Evolutionary conservation across 495 filamentous ascomycete genomes (phyloP).

Genomic region (Massariosphaeria phaeospora): DNA sequence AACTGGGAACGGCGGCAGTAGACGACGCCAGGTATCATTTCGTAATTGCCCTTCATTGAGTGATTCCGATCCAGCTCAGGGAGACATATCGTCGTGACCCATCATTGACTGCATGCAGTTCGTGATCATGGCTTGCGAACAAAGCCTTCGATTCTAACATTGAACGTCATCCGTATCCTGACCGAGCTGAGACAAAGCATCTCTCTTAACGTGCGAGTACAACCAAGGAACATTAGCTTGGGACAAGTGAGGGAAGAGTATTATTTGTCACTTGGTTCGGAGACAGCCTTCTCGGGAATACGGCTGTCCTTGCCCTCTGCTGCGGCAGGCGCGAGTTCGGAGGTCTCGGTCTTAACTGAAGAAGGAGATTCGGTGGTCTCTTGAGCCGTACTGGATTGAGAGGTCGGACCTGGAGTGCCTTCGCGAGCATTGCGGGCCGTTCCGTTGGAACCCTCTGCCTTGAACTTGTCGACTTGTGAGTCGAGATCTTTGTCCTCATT

Average conservation of each 20-base stretch:
- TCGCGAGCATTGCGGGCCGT: constrained; percentile 48
- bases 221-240: neutral
- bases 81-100: neutral
- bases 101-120: constrained; percentile 19
- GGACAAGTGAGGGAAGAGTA: neutral
- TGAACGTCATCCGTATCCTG: too few species aligned
- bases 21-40: constrained; percentile 28
- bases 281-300: neutral
- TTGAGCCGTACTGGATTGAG: constrained; percentile 26
- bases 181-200: too few species aligned
- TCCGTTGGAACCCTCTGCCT: constrained; percentile 19
- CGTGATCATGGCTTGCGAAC: constrained; percentile 4
- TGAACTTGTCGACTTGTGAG: constrained; percentile 51
- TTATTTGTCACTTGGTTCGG: constrained; percentile 26
- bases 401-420: constrained; percentile 53
- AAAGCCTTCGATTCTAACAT: neutral
- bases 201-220: neutral
- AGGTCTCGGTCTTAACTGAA: constrained; percentile 44
- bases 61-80: constrained; percentile 6
- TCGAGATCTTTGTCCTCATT: constrained; percentile 75
- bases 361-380: constrained; percentile 44
- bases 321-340: constrained; percentile 33
- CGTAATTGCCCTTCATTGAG: constrained; percentile 23
- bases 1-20: constrained; percentile 8
- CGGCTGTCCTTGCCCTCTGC: constrained; percentile 13